Percentiles rank a stretch among this genome's conserved stretches.
Evolutionary conservation across 495 filamentous ascomycete genomes (phyloP).

Genomic region (Trypethelium eluteriae): DNA sequence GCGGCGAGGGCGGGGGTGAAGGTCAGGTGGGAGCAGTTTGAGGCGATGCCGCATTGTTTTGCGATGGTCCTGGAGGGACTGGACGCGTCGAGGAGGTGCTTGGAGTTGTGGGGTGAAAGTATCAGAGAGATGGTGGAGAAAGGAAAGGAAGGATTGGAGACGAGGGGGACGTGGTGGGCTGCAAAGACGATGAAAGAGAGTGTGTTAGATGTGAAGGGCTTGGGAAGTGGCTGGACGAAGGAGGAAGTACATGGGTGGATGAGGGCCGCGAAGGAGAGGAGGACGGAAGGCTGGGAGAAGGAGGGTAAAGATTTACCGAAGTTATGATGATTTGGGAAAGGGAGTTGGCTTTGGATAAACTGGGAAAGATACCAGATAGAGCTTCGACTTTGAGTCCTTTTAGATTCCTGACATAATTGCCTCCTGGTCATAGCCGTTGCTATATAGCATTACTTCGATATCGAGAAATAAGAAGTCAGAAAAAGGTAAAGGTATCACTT

Average conservation of each 20-base stretch:
- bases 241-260: constrained; percentile 49
- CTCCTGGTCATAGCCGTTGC: no score
- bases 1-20: constrained; percentile 53
- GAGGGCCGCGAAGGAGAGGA: constrained; percentile 40
- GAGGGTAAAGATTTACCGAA: constrained; percentile 31
- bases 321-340: constrained; percentile 18
- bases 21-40: constrained; percentile 66
- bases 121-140: constrained; percentile 40
- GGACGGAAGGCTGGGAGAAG: constrained; percentile 36
- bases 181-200: constrained; percentile 49
- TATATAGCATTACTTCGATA: no score
- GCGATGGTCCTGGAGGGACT: constrained; percentile 53
- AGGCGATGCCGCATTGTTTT: constrained; percentile 89
- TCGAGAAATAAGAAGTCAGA: no score
- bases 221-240: constrained; percentile 37
- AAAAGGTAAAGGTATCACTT: no score
- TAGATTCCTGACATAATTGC: not conserved
- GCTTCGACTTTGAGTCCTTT: not conserved
- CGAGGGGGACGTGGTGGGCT: constrained; percentile 46
- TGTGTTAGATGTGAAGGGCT: constrained; percentile 46
- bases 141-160: constrained; percentile 34
- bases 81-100: constrained; percentile 43
- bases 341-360: not conserved
- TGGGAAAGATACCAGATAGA: constrained; percentile 9
- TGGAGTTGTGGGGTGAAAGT: constrained; percentile 53